Base-by-base conservation (phyloP, 345 rosid genomes). In the Moricandia arvensis region DNA sequence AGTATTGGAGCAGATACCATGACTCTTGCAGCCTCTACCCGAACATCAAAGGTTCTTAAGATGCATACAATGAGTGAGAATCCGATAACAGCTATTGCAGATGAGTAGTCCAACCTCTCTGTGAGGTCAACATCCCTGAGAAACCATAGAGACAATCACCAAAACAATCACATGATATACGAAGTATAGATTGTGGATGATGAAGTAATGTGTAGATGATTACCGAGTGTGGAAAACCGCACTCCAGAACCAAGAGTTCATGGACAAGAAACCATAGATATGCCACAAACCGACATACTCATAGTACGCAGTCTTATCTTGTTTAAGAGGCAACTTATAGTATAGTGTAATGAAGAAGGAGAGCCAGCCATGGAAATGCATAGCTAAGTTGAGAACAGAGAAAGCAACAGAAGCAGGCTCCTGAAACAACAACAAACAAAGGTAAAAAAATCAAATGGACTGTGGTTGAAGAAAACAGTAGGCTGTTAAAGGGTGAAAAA, bases 221-320 rank as follows among this genome's bases (percentile, higher is more conserved):
- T 80, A 90, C 96, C 93, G 81, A 64, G 83, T 83, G 67, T 90
- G 96, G 83, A 90, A 88, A 81, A 88, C 83, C 18, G 87, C 83
- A 79, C 89, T 90, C 96, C 96, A 90, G 71, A 90, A 85, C 93
- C 96, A 87, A 1, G 89, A 81, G 79, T 90, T 87, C 86, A 88
- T 76, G 41, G 96, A 71, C 12, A 88, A 63, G 38, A 88, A 65
- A 6, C 77, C 90, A 45, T 90, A 87, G 55, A 87, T 75, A 79
- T 87, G 91, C 91, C 89, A 88, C 83, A 88, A 74, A 72, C 83
- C 77, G 8, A 89, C 82, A 18, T 81, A 90, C 49, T 88, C 91
- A 80, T 86, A 90, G 72, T 80, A 88, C 0, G 87, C 74, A 68
- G 81, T 83, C 75, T 81, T 88, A 66, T 79, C 86, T 75, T 82